Evolutionary conservation across 495 filamentous ascomycete genomes (phyloP).

Genomic region (Aspergillus olivimuriae): DNA sequence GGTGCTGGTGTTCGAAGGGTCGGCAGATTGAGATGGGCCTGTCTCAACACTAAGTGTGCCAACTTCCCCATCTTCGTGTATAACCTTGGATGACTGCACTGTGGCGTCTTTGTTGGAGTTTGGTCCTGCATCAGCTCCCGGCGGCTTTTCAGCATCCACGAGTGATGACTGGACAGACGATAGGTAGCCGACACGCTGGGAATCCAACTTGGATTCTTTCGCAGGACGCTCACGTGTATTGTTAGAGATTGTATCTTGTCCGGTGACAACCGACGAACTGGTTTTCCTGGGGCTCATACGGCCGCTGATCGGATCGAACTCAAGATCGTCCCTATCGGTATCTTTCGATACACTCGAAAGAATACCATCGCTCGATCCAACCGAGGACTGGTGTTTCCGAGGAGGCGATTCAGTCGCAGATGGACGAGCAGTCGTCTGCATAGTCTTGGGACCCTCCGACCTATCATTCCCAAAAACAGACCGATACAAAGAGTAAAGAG

Average conservation of each 20-base stretch:
- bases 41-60: not conserved
- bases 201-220: not conserved
- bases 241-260: not conserved
- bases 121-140: not conserved
- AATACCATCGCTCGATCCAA: too few relatives aligned
- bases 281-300: constrained; percentile 27
- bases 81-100: too few relatives aligned
- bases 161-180: not conserved
- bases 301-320: constrained; percentile 37
- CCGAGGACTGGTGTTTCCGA: constrained; percentile 2
- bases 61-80: not conserved
- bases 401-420: not conserved
- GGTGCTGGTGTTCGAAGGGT: not conserved
- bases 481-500: constrained; percentile 22
- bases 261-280: not conserved
- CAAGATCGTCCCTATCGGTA: constrained; percentile 5
- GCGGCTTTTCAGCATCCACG: not conserved
- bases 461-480: constrained; percentile 19
- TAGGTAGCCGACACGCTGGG: constrained; percentile 3
- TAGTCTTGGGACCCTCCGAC: not conserved
- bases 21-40: not conserved
- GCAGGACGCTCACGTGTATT: not conserved
- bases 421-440: constrained; percentile 2
- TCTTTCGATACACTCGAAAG: not conserved
- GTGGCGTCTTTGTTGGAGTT: not conserved